Evolutionary conservation across 2,329 filamentous ascomycete species (phyloP).

Genomic region (Cladosporium sp.): DNA sequence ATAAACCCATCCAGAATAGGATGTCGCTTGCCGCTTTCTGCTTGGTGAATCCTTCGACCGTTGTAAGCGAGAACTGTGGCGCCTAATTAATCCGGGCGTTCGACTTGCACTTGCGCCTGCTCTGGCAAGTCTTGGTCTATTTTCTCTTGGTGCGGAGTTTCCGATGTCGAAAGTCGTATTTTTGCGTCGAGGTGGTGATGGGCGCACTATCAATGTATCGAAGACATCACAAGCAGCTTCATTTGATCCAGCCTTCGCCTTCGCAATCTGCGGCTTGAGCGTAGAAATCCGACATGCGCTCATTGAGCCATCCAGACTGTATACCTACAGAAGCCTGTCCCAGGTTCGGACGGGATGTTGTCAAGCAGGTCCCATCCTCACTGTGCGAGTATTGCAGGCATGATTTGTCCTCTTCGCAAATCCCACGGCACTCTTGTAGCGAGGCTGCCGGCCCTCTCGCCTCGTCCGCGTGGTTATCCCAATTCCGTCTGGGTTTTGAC

Average conservation of each 20-base stretch:
- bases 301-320: constrained; percentile 21
- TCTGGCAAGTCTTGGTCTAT: no score
- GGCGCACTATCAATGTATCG: no score
- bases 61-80: no score
- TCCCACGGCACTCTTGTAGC: constrained; percentile 17
- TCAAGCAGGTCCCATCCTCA: constrained; percentile 13
- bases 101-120: no score
- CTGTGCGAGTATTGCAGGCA: constrained; percentile 21
- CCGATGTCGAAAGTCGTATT: no score
- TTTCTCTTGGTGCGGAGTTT: no score
- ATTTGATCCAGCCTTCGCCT: constrained; percentile 3
- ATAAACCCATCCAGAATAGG: no score
- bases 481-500: constrained; percentile 13
- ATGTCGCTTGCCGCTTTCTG: no score
- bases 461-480: constrained; percentile 23
- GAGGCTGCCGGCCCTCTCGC: constrained; percentile 12
- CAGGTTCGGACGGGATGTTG: constrained; percentile 12
- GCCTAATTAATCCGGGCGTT: no score
- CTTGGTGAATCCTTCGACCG: no score
- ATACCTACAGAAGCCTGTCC: constrained; percentile 16
- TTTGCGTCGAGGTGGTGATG: no score
- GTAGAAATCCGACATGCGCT: constrained; percentile 13
- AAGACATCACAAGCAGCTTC: background rate
- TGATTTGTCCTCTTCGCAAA: constrained; percentile 13
- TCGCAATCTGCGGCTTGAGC: background rate